Conservation (phyloP, 495 filamentous ascomycete species). For the Evansstolkia leycettana region DNA sequence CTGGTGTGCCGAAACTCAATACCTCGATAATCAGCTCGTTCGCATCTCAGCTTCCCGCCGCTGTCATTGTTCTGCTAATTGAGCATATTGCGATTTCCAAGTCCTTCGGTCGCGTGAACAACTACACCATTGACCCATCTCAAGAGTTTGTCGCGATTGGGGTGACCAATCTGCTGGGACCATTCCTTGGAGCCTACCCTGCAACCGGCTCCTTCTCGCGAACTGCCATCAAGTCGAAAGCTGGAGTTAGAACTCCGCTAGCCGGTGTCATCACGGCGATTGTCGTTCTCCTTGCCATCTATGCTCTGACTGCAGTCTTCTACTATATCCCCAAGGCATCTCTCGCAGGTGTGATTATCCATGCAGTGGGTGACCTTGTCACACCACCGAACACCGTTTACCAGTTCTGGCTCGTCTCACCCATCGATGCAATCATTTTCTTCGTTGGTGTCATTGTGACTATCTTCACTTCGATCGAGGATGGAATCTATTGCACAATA, state of each 20-base stretch:
- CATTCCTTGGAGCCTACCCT: slow-evolving; percentile 89
- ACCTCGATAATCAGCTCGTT: slow-evolving; percentile 49
- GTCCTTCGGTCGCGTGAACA: slow-evolving; percentile 92
- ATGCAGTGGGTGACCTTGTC: slow-evolving; percentile 91
- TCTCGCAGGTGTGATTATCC: slow-evolving; percentile 92
- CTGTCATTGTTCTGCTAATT: slow-evolving; percentile 87
- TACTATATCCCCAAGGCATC: slow-evolving; percentile 83
- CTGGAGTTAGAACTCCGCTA: slow-evolving; percentile 86
- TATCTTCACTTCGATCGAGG: slow-evolving; percentile 76
- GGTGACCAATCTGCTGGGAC: slow-evolving; percentile 79
- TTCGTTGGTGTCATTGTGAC: slow-evolving; percentile 89
- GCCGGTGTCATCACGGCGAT: slow-evolving; percentile 82
- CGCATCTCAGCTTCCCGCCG: slow-evolving; percentile 53
- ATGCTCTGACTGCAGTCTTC: slow-evolving; percentile 83
- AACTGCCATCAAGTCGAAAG: slow-evolving; percentile 96
- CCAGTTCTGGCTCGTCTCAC: slow-evolving; percentile 90
- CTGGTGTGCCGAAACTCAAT: slow-evolving; percentile 62
- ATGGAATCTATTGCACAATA: slow-evolving; percentile 85
- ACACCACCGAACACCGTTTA: slow-evolving; percentile 90
- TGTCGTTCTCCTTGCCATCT: slow-evolving; percentile 89
- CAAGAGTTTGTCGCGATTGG: slow-evolving; percentile 96
- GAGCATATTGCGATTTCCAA: slow-evolving; percentile 98
- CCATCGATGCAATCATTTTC: slow-evolving; percentile 85
- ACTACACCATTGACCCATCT: slow-evolving; percentile 95
- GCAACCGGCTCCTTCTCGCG: slow-evolving; percentile 95